Conservation (phyloP, 768 basidiomycete species). For the Gymnopilus dilepis region DNA sequence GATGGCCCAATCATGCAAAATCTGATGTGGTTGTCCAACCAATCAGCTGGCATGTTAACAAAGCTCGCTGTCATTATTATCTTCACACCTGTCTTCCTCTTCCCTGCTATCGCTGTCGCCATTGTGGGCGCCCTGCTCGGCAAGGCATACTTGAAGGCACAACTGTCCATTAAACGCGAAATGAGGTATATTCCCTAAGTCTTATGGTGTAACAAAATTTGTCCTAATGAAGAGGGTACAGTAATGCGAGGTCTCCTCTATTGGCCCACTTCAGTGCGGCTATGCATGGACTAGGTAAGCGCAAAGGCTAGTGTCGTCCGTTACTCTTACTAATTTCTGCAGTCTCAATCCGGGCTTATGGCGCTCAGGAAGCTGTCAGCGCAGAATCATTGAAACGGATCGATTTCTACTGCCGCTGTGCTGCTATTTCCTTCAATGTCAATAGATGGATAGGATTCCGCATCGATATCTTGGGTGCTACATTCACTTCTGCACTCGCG, state of each 20-base stretch:
- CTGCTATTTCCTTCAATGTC: constrained; percentile 52
- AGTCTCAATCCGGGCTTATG: constrained; percentile 68
- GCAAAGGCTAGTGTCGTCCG: background rate
- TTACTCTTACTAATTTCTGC: background rate
- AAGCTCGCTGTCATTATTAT: constrained; percentile 47
- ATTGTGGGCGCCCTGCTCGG: constrained; percentile 47
- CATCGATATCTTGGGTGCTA: constrained; percentile 58
- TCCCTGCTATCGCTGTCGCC: constrained; percentile 46
- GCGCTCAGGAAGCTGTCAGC: constrained; percentile 55
- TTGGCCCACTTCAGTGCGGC: constrained; percentile 35
- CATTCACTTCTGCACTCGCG: constrained; percentile 60
- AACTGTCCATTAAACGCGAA: constrained; percentile 49
- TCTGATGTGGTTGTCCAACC: constrained; percentile 32
- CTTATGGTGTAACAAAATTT: too few relatives aligned
- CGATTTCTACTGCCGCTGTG: constrained; percentile 52
- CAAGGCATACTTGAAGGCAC: constrained; percentile 46
- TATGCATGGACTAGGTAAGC: constrained; percentile 56
- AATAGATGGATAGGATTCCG: constrained; percentile 54
- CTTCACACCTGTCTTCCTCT: constrained; percentile 46
- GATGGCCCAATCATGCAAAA: constrained; percentile 46
- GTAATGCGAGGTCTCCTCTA: constrained; percentile 27
- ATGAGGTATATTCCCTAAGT: constrained; percentile 34
- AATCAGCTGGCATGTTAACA: constrained; percentile 38
- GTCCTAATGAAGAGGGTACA: constrained; percentile 13
- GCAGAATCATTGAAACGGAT: constrained; percentile 51